Conservation (phyloP, 2,329 filamentous ascomycete genomes). For the Lachnellula cervina region DNA sequence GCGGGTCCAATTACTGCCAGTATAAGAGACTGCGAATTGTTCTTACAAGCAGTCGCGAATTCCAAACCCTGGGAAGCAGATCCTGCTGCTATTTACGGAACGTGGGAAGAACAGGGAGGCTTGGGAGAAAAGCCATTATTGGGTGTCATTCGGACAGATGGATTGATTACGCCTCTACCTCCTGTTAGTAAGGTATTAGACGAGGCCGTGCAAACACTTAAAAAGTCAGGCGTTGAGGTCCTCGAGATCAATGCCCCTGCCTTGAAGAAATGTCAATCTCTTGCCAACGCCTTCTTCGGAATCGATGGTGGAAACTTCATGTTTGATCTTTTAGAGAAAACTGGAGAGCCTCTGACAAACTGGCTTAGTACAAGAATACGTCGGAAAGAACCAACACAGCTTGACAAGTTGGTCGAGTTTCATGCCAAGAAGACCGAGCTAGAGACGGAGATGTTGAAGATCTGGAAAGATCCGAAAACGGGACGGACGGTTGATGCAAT, state of each 20-base stretch:
- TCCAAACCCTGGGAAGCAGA: constrained; percentile 46
- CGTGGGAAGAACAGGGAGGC: constrained; percentile 34
- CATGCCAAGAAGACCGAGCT: constrained; percentile 48
- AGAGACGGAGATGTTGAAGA: constrained; percentile 49
- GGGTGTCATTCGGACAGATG: constrained; percentile 46
- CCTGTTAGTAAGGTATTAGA: constrained; percentile 43
- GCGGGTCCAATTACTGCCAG: constrained; percentile 44
- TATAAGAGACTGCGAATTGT: constrained; percentile 44
- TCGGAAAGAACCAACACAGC: constrained; percentile 41
- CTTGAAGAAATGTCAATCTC: constrained; percentile 50
- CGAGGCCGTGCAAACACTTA: constrained; percentile 38
- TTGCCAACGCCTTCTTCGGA: constrained; percentile 54
- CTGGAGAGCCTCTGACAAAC: constrained; percentile 52
- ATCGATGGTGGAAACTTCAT: constrained; percentile 52
- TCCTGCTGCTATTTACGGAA: constrained; percentile 39
- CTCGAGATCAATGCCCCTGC: constrained; percentile 52
- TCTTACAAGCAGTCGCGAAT: constrained; percentile 46
- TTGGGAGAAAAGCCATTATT: constrained; percentile 33
- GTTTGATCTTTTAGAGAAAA: constrained; percentile 52
- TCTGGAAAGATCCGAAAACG: constrained; percentile 47
- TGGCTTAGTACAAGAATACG: constrained; percentile 52
- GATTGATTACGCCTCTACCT: constrained; percentile 46
- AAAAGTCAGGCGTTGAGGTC: constrained; percentile 46
- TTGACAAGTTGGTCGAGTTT: constrained; percentile 46
- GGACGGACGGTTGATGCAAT: constrained; percentile 52